These are phyloP conservation scores for Umbelopsis sp. DNA, from an alignment of 192 early-diverging fungal genomes.

Conservation along the genomic window DNA sequence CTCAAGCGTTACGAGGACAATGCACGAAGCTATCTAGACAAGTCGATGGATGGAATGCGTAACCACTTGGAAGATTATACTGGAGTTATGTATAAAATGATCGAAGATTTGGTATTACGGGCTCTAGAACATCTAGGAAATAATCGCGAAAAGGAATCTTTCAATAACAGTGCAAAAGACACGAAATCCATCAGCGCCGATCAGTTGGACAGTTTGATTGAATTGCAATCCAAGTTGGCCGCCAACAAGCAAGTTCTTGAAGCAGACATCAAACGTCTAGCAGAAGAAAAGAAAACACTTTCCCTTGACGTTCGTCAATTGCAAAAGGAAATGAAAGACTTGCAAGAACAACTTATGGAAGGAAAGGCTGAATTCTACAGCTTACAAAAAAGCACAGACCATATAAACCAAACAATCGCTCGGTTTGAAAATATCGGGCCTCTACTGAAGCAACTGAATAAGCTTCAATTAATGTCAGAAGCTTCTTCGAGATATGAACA, in stretches of 20 bases:
- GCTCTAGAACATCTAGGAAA: slow-evolving; percentile 28
- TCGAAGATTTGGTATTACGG: slow-evolving; percentile 31
- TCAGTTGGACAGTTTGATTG: slow-evolving; percentile 4
- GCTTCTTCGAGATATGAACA: neutral
- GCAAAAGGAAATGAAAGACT: slow-evolving; percentile 13
- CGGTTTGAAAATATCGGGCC: neutral
- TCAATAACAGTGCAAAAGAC: neutral
- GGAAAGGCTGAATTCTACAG: slow-evolving; percentile 8
- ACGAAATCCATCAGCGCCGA: neutral
- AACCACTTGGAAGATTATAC: slow-evolving; percentile 35
- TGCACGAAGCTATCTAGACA: slow-evolving; percentile 36
- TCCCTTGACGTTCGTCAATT: slow-evolving; percentile 3
- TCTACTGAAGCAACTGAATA: neutral
- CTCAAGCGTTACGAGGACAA: slow-evolving; percentile 36
- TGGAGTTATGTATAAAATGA: slow-evolving; percentile 37
- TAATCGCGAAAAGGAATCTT: neutral
- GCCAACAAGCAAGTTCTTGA: slow-evolving; percentile 3
- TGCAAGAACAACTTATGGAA: slow-evolving; percentile 17
- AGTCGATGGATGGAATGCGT: slow-evolving; percentile 31
- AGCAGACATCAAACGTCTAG: slow-evolving; percentile 20
- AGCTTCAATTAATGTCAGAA: neutral
- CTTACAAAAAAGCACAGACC: slow-evolving; percentile 5
- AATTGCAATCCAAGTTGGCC: slow-evolving; percentile 24
- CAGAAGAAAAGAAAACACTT: slow-evolving; percentile 16
- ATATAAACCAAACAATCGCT: neutral